Percentiles rank a stretch among this genome's conserved stretches.
Conservation (phyloP, 2,329 filamentous ascomycete species). For the Aspergillus sp. region DNA sequence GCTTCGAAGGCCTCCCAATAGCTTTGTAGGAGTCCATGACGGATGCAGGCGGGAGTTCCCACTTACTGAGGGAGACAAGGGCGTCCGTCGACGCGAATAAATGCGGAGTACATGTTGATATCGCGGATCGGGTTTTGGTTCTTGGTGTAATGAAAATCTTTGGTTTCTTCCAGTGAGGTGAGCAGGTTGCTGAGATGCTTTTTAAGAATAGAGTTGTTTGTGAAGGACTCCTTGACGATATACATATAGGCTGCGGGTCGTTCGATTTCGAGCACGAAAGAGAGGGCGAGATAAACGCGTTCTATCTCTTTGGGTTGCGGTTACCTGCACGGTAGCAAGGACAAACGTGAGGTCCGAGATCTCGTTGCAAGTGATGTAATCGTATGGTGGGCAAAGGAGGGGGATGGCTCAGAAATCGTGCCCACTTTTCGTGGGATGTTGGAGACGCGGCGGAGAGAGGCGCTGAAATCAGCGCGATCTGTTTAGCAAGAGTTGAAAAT, state of each 20-base stretch:
- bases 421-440: constrained; percentile 27
- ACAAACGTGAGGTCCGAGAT: not conserved
- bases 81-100: constrained; percentile 29
- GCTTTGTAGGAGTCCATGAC: constrained; percentile 36
- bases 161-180: constrained; percentile 1
- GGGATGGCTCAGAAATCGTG: constrained; percentile 13
- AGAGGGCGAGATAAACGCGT: constrained; percentile 18
- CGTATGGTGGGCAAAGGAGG: not conserved
- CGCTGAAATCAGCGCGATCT: constrained; percentile 13
- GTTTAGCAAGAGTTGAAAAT: constrained; percentile 3
- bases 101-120: constrained; percentile 31
- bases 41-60: constrained; percentile 30
- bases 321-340: not conserved
- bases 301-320: constrained; percentile 6
- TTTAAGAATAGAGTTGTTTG: constrained; percentile 14
- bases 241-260: constrained; percentile 28
- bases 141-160: constrained; percentile 7
- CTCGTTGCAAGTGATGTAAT: constrained; percentile 4
- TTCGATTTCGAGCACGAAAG: not conserved
- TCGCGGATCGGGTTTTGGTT: constrained; percentile 21
- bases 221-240: constrained; percentile 21
- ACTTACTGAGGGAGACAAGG: constrained; percentile 35
- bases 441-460: constrained; percentile 25
- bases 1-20: constrained; percentile 38
- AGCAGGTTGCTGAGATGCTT: constrained; percentile 11